Conservation (phyloP, 1,139 yeast genomes). For the Scheffersomyces segobiensis region DNA sequence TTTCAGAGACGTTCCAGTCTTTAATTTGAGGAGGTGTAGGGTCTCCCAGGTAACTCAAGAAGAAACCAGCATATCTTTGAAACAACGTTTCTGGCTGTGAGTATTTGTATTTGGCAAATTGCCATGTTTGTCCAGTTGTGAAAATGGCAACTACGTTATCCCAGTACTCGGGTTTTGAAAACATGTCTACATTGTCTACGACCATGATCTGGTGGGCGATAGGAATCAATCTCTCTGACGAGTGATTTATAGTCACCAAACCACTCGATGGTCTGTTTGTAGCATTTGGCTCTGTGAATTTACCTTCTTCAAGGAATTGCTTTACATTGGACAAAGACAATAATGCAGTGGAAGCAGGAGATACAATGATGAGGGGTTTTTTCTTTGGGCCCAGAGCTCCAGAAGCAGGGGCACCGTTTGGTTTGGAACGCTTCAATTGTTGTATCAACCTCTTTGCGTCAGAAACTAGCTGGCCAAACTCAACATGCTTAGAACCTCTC, state of each 20-base stretch:
- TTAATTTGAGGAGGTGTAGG: slow-evolving; percentile 70
- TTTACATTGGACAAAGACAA: slow-evolving; percentile 80
- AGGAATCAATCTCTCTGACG: slow-evolving; percentile 54
- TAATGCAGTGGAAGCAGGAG: slow-evolving; percentile 93
- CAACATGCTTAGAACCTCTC: slow-evolving; percentile 74
- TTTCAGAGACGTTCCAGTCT: slow-evolving; percentile 85
- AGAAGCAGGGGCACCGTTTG: slow-evolving; percentile 9
- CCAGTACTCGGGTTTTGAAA: slow-evolving; percentile 96
- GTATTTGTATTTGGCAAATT: slow-evolving; percentile 84
- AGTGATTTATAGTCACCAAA: slow-evolving; percentile 55
- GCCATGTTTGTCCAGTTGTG: slow-evolving; percentile 98
- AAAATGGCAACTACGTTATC: slow-evolving; percentile 91
- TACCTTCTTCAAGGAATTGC: slow-evolving; percentile 77
- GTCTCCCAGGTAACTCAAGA: slow-evolving; percentile 76
- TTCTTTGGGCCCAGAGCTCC: slow-evolving; percentile 33
- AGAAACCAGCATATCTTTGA: slow-evolving; percentile 83
- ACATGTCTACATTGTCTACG: slow-evolving; percentile 85
- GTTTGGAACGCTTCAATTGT: slow-evolving; percentile 48
- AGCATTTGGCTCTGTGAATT: slow-evolving; percentile 59
- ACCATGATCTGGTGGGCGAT: slow-evolving; percentile 66
- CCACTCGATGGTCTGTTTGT: slow-evolving; percentile 39
- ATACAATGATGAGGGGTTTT: slow-evolving; percentile 89
- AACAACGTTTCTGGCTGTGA: slow-evolving; percentile 77
- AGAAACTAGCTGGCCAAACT: slow-evolving; percentile 70
- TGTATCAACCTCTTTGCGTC: slow-evolving; percentile 68